phyloP scores from a whole-genome alignment of 2,329 filamentous ascomycete species.

The Clonostachys byssicola region DNA sequence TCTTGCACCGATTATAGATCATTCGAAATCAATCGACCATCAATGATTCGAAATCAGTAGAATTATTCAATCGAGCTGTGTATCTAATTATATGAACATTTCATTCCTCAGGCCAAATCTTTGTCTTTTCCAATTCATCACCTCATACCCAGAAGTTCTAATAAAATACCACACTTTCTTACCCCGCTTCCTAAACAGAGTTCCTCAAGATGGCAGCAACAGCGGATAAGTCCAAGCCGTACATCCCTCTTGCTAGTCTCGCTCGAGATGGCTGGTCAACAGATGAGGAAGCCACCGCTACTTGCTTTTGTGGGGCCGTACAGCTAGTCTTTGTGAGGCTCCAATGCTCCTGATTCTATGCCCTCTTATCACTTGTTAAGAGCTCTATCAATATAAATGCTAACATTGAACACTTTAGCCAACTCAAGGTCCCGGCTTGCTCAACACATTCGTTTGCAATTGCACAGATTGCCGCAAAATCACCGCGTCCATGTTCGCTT shows the following conservation, averaged over 20 bases:
- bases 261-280: conserved; percentile 37
- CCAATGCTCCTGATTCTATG: not conserved
- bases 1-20: too few species aligned
- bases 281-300: conserved; percentile 46
- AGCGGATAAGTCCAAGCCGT: too few species aligned
- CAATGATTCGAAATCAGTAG: too few species aligned
- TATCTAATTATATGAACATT: too few species aligned
- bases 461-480: conserved; percentile 60
- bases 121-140: too few species aligned
- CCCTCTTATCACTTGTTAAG: not conserved
- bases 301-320: conserved; percentile 53
- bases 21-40: too few species aligned
- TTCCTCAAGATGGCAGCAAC: too few species aligned
- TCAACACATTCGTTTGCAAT: conserved; percentile 52
- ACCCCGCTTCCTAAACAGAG: too few species aligned
- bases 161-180: too few species aligned
- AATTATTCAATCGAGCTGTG: too few species aligned
- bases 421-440: conserved; percentile 34
- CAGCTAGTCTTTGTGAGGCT: conserved; percentile 46
- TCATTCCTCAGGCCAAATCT: too few species aligned
- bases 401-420: conserved; percentile 26
- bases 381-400: not conserved
- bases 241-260: conserved; percentile 34
- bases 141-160: too few species aligned
- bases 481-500: conserved; percentile 58